Evolutionary conservation across 345 rosid genomes (phyloP).

Genomic region (Eucalyptus globulus): DNA sequence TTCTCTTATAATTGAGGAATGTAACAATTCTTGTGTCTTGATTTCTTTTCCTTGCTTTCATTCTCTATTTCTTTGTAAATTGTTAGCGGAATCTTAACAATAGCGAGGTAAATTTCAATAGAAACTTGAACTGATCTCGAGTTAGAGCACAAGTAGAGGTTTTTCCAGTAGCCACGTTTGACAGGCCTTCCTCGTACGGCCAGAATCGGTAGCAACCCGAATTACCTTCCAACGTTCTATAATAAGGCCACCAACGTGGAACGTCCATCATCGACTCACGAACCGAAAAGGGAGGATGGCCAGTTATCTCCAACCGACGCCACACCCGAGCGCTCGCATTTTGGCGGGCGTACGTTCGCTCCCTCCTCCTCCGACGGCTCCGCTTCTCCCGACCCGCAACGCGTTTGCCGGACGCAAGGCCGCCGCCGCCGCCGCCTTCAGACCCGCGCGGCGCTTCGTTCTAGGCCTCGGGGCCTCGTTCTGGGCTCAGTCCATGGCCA

Average conservation of each 20-base stretch:
- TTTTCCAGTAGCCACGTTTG: neutral
- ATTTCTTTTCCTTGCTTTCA: no score
- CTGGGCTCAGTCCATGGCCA: slow-evolving; percentile 41
- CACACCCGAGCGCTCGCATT: slow-evolving; percentile 11
- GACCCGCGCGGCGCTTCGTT: slow-evolving; percentile 40
- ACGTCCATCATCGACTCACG: neutral
- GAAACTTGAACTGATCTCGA: fast-evolving
- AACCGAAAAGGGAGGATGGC: slow-evolving; percentile 3
- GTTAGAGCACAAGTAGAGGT: neutral
- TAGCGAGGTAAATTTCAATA: fast-evolving
- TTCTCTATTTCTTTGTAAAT: fast-evolving
- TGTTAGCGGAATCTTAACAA: fast-evolving
- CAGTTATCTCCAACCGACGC: slow-evolving; percentile 8
- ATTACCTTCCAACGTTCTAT: neutral
- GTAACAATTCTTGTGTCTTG: fast-evolving
- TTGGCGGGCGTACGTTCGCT: neutral
- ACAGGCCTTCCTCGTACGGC: neutral
- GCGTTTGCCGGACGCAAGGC: neutral
- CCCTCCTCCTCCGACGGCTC: neutral
- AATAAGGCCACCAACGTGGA: neutral
- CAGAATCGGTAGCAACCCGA: neutral
- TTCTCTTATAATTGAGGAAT: no score
- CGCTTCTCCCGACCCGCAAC: neutral
- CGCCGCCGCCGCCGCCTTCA: neutral
- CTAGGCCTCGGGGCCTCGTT: slow-evolving; percentile 51